Evolutionary conservation across 2,329 filamentous ascomycete genomes (phyloP), one percentile per base, ranked within the genome.

Genomic region (Aspergillus clavatus): DNA sequence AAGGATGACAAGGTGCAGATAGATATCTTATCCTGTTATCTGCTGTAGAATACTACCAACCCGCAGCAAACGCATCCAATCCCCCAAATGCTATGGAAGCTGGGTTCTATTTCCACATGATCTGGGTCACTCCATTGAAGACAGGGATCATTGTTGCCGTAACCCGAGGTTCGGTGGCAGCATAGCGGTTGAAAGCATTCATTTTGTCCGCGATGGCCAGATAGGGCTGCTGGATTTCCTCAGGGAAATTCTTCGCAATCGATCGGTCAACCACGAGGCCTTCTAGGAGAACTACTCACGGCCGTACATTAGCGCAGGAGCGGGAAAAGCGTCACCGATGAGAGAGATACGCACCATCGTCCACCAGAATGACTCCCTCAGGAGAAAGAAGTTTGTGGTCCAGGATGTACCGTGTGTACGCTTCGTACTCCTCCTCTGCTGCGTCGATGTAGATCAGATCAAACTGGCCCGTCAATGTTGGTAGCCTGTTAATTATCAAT

Each of bases 381-480:
- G 41, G 21, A 23, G 41, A 43, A 1, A 43, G 41, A 21, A 43
- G 31, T 18, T 43, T 43, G n/a, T 38, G 18, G 31, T 43, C 41
- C 19, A 43, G 31, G 14, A 43, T 43, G 3, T 22, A 37, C 4
- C 31, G 28, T 23, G 21, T 38, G 21, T 43, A 43, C 18, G 41
- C 21, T 18, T 37, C 41, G 18, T 43, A 43, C 18, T 38, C 41
- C 3, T 43, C 31, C 41, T 43, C 31, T 14, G 18, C 31, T 7
- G 41, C 41, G 19, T 43, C 41, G 31, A 43, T 28, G 29, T 37
- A 43, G 14, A 43, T 37, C 27, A 43, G 21, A 22, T 43, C 41
- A n/a, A 43, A 43, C 27, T 43, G 18, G 19, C 41, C 41, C 4
- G 18, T 26, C 41, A 43, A 28, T 4, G 31, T 28, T 23, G 18